Evolutionary conservation across 192 early-diverging fungal species (phyloP), one percentile per base, ranked within the genome.

Genomic region (Podila clonocystis): DNA sequence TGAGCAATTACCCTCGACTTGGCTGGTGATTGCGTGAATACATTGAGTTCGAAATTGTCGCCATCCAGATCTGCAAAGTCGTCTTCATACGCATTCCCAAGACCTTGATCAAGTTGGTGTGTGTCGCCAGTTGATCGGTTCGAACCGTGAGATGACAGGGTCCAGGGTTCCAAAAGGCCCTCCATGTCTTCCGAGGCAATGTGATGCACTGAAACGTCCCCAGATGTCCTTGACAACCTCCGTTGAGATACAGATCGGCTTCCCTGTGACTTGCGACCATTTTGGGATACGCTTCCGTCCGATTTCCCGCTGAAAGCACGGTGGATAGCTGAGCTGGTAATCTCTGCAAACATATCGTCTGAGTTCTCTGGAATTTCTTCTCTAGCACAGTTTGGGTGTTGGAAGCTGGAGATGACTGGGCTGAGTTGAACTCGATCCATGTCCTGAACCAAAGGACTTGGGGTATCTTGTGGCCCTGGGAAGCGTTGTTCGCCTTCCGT

Each of bases 281-380:
- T 15, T 26, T 55, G 57, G 26, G 65, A 55, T 17, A 26, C n/a
- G 1, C 63, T 55, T 17, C 66, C 58, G 20, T 50, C 63, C 9
- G 64, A 71, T 17, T 30, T 26, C n/a, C 50, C 31, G 3, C 52
- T 50, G 5, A 65, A 19, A 9, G 24, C 68, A 5, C 70, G 22
- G 12, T 70, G 13, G 24, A 72, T 34, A 5, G 60, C 75, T 8
- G 70, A 62, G 28, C 33, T 63, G 6, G 69, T 57, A 8, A 77
- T 62, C 8, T 15, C 68, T n/a, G 66, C 65, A 59, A 79, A 72
- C 12, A 58, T 50, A 48, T 71, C 69, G 28, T 58, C 49, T 41
- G 67, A 70, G 29, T 62, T 73, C 20, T 69, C 70, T 3, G 60
- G 17, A 9, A 73, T 30, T 4, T 64, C 62, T 30, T 59, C 63